Conservation (phyloP, 2,329 filamentous ascomycete genomes). For the Mycocentrospora acerina region DNA sequence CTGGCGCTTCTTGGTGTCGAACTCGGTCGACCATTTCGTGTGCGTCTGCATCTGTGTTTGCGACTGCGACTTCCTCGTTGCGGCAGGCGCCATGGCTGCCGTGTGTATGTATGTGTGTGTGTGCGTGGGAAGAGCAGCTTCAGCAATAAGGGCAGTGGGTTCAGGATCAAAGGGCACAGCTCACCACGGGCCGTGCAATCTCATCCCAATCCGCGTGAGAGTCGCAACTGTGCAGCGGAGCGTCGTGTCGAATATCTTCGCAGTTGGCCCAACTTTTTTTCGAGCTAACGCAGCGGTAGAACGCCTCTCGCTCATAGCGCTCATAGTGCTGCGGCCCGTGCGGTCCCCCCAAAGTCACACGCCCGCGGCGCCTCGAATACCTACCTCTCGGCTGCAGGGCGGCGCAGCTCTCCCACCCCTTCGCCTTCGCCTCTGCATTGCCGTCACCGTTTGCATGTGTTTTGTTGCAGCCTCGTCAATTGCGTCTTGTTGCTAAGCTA, state of each 20-base stretch:
- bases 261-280: too few species aligned
- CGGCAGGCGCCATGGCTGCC: conserved; percentile 34
- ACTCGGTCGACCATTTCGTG: conserved; percentile 76
- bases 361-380: conserved; percentile 19
- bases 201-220: not conserved
- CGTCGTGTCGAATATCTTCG: too few species aligned
- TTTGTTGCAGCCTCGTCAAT: conserved; percentile 20
- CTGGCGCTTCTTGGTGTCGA: conserved; percentile 82
- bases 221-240: conserved; percentile 1
- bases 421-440: conserved; percentile 20
- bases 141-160: too few species aligned
- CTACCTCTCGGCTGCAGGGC: conserved; percentile 28
- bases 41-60: conserved; percentile 1
- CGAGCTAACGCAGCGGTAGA: too few species aligned
- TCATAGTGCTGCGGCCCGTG: too few species aligned
- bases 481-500: conserved; percentile 24
- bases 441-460: conserved; percentile 10
- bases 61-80: conserved; percentile 44
- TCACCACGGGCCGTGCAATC: conserved; percentile 3
- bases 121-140: not conserved
- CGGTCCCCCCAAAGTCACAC: conserved; percentile 14
- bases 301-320: too few species aligned
- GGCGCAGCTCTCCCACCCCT: conserved; percentile 34
- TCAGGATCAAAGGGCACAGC: conserved; percentile 4
- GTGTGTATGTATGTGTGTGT: conserved; percentile 2